Base-by-base conservation (phyloP, 257 asterid species). In the Solanum chilense region DNA sequence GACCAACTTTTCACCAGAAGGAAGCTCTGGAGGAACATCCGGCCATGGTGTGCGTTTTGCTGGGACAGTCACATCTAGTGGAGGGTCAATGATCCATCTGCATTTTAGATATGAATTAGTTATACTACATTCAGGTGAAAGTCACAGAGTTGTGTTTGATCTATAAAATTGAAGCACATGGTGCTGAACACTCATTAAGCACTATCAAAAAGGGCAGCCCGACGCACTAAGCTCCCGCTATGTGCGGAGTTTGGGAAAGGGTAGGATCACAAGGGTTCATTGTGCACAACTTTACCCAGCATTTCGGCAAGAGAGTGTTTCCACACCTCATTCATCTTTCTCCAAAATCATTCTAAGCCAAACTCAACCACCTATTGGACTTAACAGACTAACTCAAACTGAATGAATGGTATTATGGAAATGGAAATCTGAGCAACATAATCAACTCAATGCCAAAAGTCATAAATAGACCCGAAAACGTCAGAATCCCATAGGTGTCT, bases 41-140 rank as follows among this genome's bases (percentile, higher is more conserved):
- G 99, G 99, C 99, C 99, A 97, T 41, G 99, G 98, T 10, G 99
- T 97, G 86, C 91, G 98, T 90, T 93, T 96, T 77, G 98, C 98
- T 9, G 99, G 94, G 90, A 97, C 94, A 0, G 96, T 96, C 81
- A 97, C 94, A 29, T 96, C 97, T 64, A 97, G 71, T 47, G 98
- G 99, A 66, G 99, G 96, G 88, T 95, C 96, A 42, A 96, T 93
- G 77, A 93, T 92, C 99, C 99, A 97, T 88, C 99, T 97, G 94
- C 86, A 86, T 68, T 3, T 14, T 80, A n/a, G 37, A 62, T 81
- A 31, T 9, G 69, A 3, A 20, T 49, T 18, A 29, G 69, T 27
- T 15, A 81, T 31, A 49, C 11, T 81, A 12, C 69, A 29, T 81
- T 47, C 7, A 2, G 20, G 31, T 20, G 45, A 6, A 49, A 81